These are phyloP conservation scores for Orbilia brochopaga DNA, from an alignment of 2,329 filamentous ascomycete genomes.

Conservation along the genomic window DNA sequence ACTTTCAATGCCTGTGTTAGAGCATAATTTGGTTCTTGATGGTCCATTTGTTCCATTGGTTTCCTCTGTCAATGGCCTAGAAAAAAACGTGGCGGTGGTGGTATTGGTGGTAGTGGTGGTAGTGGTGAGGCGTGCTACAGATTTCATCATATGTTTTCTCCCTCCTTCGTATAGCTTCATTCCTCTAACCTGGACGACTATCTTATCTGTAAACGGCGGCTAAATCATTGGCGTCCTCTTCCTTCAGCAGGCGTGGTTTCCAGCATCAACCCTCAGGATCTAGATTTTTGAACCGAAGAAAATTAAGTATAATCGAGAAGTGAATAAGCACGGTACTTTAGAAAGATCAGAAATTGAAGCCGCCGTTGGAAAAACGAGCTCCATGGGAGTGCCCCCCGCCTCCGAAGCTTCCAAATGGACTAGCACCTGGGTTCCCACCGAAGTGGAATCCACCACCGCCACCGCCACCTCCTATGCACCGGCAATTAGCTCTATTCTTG, in stretches of 20 bases:
- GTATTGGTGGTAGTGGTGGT: too few relatives aligned
- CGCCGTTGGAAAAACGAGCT: constrained; percentile 35
- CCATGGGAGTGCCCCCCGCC: constrained; percentile 37
- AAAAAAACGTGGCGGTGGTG: neutral
- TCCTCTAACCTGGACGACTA: neutral
- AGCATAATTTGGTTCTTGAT: neutral
- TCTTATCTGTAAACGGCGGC: neutral
- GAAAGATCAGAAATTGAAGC: constrained; percentile 40
- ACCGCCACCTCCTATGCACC: constrained; percentile 27
- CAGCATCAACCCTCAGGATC: neutral
- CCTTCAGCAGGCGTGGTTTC: neutral
- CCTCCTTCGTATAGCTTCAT: neutral
- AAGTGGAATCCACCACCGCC: constrained; percentile 40
- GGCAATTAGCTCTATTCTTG: constrained; percentile 12
- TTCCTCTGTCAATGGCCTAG: neutral
- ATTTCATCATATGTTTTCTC: neutral
- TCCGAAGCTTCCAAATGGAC: constrained; percentile 47
- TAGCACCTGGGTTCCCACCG: constrained; percentile 25
- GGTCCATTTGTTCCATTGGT: neutral
- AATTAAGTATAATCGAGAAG: constrained; percentile 25
- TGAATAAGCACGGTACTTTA: neutral
- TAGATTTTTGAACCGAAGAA: neutral
- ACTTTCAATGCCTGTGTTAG: neutral
- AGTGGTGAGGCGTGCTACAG: neutral
- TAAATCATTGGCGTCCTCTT: neutral